Conservation (phyloP, 2,329 filamentous ascomycete genomes). For the Mollisia scopiformis region DNA sequence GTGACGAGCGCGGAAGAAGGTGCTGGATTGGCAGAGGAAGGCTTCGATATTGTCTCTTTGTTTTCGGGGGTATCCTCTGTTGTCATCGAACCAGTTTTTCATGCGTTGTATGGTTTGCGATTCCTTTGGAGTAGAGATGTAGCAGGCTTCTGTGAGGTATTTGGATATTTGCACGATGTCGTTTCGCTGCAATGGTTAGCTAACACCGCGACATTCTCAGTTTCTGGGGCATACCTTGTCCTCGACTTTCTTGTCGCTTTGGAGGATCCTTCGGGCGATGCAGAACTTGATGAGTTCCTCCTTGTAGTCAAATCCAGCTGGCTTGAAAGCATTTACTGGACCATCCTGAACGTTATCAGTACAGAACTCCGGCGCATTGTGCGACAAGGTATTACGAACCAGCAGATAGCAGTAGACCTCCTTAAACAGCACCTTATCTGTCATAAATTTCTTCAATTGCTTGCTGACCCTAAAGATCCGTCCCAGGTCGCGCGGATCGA, state of each 20-base stretch:
- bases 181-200: neutral
- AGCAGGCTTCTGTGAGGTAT: neutral
- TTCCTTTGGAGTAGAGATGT: conserved; percentile 11
- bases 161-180: neutral
- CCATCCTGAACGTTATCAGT: conserved; percentile 3
- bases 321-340: conserved; percentile 5
- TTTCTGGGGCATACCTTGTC: conserved; percentile 5
- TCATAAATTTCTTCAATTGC: conserved; percentile 56
- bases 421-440: conserved; percentile 63
- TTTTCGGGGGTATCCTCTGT: neutral
- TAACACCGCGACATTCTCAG: neutral
- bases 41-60: conserved; percentile 54
- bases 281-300: conserved; percentile 2
- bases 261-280: conserved; percentile 6
- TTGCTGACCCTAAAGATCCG: conserved; percentile 55
- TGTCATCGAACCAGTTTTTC: conserved; percentile 44
- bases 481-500: conserved; percentile 59
- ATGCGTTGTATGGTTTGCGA: conserved; percentile 54
- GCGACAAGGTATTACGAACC: conserved; percentile 43
- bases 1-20: conserved; percentile 59
- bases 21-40: conserved; percentile 66
- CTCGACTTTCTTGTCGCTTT: neutral
- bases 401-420: conserved; percentile 61
- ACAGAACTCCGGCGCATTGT: neutral
- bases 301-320: conserved; percentile 1